Evolutionary conservation across 2,329 filamentous ascomycete species (phyloP), one percentile per base, ranked within the genome.

Genomic region (Sclerotinia minor): DNA sequence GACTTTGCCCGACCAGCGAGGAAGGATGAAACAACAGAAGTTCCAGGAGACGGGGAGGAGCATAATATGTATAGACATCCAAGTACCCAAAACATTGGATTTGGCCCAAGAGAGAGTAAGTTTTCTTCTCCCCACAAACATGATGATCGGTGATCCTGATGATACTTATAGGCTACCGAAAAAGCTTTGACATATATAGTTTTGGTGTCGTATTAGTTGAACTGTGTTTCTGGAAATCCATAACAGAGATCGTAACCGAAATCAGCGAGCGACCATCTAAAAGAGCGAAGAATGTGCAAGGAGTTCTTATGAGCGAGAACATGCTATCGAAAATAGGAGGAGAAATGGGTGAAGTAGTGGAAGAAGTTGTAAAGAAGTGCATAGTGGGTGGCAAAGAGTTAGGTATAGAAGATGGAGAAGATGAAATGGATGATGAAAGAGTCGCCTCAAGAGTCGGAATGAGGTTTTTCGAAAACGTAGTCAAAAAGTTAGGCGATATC

Each of bases 201-300:
- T 77, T 86, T 0, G 84, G 84, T 3, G 77, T 86, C 9, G 78
- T 86, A 4, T 73, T 86, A 6, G 76, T 85, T 3, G 84, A 87
- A 72, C 79, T 86, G 5, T 83, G 82, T n/a, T 81, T 83, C 69
- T 85, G 84, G 83, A 74, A 77, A 55, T 77, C 81, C 0, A 79
- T 85, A 41, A 81, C 84, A 5, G 67, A 64, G 4, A 79, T 85
- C 17, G 75, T 80, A 35, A 75, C 74, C 8, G 79, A 78, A 13
- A 77, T 60, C 59, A 54, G 13, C 35, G n/a, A 53, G 45, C 26
- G 52, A 21, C 7, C 44, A 17, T 52, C 50, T 21, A 68, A 41
- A 24, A 64, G 29, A 68, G 79, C 79, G 6, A 79, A 79, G n/a
- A 69, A 78, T 9, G 77, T 80, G 17, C 75, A 77, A 29, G 75